Base-by-base conservation (phyloP, 148 eudicot genomes). In the Oxyria digyna region DNA sequence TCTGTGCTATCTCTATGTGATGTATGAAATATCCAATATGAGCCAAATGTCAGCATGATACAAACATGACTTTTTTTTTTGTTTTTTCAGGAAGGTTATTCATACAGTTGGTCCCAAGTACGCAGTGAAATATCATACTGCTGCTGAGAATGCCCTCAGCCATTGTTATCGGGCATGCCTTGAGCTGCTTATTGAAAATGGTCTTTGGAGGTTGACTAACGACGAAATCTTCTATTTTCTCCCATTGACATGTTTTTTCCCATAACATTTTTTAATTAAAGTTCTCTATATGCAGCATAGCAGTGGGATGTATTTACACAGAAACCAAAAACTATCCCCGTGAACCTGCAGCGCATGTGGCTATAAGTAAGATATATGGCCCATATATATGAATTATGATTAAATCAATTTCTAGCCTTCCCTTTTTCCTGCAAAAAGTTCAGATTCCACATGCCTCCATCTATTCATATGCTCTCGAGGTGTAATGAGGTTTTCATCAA, bases 71-170 rank as follows among this genome's bases (percentile, higher is more conserved):
- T 17, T 15, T 41, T 50, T 74, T 64, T n/a, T 67, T 69, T 42
- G 65, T n/a, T 27, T 33, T 72, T 75, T 57, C 81, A 95, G 99
- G 97, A 82, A 92, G 83, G 88, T 95, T 71, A 95, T 95, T 50
- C 99, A 95, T 74, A 95, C 97, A 40, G 97, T 95, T 77, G 99
- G 99, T 69, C 99, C 99, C 20, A 95, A 95, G 89, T 95, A 95
- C 82, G 93, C 99, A 29, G 87, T 88, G 73, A 95, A 95, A 75
- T 95, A 95, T 82, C 99, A 95, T 83, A 91, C 99, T 54, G 99
- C 99, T 65, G 99, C 97, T 8, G 99, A 95, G 84, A 95, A 91
- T 85, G 89, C 99, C 68, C 78, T 95, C 72, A 95, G 97, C 79
- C 99, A 95, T 77, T 91, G 97, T 78, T 95, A 95, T 55, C 85